Evolutionary conservation across 371 early-diverging fungal species (phyloP), one percentile per base, ranked within the genome.

Genomic region (Mucor racemosus): DNA sequence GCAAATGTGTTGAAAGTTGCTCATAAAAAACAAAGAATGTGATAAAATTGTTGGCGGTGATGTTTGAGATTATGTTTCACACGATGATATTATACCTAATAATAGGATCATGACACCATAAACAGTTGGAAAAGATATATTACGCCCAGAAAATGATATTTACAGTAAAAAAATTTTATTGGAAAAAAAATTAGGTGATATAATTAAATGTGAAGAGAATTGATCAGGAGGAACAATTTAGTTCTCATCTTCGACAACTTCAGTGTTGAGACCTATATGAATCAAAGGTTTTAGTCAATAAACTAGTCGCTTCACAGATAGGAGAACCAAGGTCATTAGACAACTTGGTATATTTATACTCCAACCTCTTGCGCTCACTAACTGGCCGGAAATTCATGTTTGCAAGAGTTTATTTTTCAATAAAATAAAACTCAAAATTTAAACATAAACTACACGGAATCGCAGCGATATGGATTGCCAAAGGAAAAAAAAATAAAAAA

Each of bases 291-390:
- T 53, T 53, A 9, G 26, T 53, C 14, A 53, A 31, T 53, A 53
- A 53, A 53, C 36, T 56, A 9, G 58, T 63, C 71, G 71, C 66
- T 71, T 71, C 71, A 71, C 41, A 71, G 71, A 71, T 71, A 71
- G 71, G 71, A 71, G 71, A 33, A 66, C 58, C 71, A 58, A 62
- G 31, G 35, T 39, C 19, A n/a, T 14, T 21, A 33, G 9, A 50
- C 36, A 60, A 39, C 50, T 62, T 66, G 67, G 71, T 40, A 66
- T 64, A 10, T 58, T 71, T 66, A 66, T 40, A 62, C 71, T 71
- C 71, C 71, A 71, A 71, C 71, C 67, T 71, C 71, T 50, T 63
- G 71, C 71, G 71, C 67, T 66, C 62, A 61, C 67, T 56, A 70
- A 68, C 69, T 69, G 67, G 53, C 64, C 60, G 69, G 69, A 69